These are phyloP conservation scores for Acrocalymma vagum DNA, from an alignment of 2,329 filamentous ascomycete genomes.

Conservation along the genomic window DNA sequence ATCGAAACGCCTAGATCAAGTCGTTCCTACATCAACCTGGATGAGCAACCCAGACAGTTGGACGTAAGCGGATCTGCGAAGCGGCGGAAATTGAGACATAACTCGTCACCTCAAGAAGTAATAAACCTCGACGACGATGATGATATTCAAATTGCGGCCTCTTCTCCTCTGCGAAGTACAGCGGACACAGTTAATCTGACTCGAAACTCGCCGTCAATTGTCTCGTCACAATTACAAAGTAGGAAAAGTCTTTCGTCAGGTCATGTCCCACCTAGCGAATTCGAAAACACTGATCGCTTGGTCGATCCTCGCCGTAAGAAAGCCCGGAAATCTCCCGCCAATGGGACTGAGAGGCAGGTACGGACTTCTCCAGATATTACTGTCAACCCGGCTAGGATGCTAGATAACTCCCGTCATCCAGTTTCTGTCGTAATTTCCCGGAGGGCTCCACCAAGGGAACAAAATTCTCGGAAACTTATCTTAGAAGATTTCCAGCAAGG, in stretches of 20 bases:
- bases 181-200: too few relatives aligned
- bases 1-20: neutral
- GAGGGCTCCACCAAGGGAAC: too few relatives aligned
- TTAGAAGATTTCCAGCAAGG: slow-evolving; percentile 24
- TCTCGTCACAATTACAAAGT: slow-evolving; percentile 23
- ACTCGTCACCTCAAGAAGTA: slow-evolving; percentile 4
- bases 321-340: slow-evolving; percentile 9
- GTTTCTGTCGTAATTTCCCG: too few relatives aligned
- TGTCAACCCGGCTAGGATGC: too few relatives aligned
- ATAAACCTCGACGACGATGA: slow-evolving; percentile 23
- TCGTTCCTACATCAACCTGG: too few relatives aligned
- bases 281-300: slow-evolving; percentile 16
- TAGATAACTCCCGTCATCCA: too few relatives aligned
- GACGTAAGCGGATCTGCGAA: slow-evolving; percentile 16
- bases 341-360: neutral
- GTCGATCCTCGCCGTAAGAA: slow-evolving; percentile 20
- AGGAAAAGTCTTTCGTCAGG: slow-evolving; percentile 14
- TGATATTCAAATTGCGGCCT: slow-evolving; percentile 9
- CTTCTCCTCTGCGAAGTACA: neutral
- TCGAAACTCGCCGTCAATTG: too few relatives aligned
- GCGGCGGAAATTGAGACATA: slow-evolving; percentile 25
- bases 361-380: too few relatives aligned
- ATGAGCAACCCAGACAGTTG: neutral
- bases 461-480: too few relatives aligned
- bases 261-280: slow-evolving; percentile 22